Conservation (phyloP, 352 stramenopile species). For the Phytophthora brassicae region DNA sequence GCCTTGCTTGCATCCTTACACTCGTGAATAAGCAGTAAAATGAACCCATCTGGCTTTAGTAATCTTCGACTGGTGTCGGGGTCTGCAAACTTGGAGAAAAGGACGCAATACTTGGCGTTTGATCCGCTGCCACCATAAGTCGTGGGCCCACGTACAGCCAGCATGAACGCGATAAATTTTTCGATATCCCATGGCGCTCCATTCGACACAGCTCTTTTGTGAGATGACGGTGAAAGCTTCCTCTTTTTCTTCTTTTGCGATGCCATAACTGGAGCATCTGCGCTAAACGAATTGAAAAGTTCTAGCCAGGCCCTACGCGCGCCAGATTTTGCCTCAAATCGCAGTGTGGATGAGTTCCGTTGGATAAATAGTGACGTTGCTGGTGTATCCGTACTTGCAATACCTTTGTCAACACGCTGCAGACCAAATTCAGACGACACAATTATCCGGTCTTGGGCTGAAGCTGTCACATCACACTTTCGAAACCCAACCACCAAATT, state of each 20-base stretch:
- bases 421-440: slow-evolving; percentile 34
- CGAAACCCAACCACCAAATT: slow-evolving; percentile 46
- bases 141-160: slow-evolving; percentile 15
- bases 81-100: slow-evolving; percentile 71
- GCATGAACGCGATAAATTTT: slow-evolving; percentile 65
- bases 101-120: slow-evolving; percentile 44
- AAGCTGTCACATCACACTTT: slow-evolving; percentile 31
- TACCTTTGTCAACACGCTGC: slow-evolving; percentile 23
- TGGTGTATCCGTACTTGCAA: slow-evolving; percentile 6
- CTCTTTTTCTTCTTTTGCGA: slow-evolving; percentile 61
- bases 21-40: slow-evolving; percentile 43
- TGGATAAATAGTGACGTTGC: slow-evolving; percentile 22
- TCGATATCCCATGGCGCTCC: slow-evolving; percentile 58
- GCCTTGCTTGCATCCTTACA: slow-evolving; percentile 45
- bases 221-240: slow-evolving; percentile 32
- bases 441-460: slow-evolving; percentile 30
- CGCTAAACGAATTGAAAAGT: slow-evolving; percentile 48
- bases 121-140: slow-evolving; percentile 31
- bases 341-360: slow-evolving; percentile 18
- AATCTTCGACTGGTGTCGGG: slow-evolving; percentile 32
- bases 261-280: background rate
- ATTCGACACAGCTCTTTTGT: slow-evolving; percentile 3
- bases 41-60: slow-evolving; percentile 44
- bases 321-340: slow-evolving; percentile 30
- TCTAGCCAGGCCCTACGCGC: slow-evolving; percentile 32